These are phyloP conservation scores for Saccharomycopsis synnaedendra DNA, from an alignment of 805 yeast genomes.

Conservation along the genomic window DNA sequence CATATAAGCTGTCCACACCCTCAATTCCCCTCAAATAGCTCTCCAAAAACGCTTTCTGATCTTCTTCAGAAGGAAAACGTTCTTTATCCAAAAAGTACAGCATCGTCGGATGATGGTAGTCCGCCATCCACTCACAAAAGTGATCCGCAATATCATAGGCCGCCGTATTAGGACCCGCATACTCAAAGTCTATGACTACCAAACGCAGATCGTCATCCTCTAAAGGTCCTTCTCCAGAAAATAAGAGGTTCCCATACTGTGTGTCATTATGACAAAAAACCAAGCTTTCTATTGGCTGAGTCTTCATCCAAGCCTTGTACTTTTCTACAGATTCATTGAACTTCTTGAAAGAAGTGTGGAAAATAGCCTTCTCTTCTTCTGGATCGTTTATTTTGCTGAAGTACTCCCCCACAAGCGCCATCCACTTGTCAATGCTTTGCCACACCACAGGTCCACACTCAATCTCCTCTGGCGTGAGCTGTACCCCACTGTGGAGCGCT, in stretches of 20 bases:
- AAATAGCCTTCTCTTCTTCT: constrained; percentile 23
- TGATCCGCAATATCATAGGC: constrained; percentile 91
- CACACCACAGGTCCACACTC: constrained; percentile 56
- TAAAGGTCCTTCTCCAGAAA: constrained; percentile 34
- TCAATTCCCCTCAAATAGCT: constrained; percentile 44
- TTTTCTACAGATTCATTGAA: constrained; percentile 37
- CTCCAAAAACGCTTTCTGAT: constrained; percentile 59
- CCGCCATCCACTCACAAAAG: constrained; percentile 95
- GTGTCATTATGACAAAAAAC: constrained; percentile 95
- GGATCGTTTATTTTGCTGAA: constrained; percentile 27
- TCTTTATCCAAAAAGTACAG: constrained; percentile 42
- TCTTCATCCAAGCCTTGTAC: constrained; percentile 56
- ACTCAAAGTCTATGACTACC: constrained; percentile 94
- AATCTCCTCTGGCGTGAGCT: constrained; percentile 45
- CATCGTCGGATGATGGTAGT: constrained; percentile 57
- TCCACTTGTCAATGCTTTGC: constrained; percentile 66
- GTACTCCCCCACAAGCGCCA: constrained; percentile 31
- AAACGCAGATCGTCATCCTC: constrained; percentile 45
- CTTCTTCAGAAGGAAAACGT: constrained; percentile 55
- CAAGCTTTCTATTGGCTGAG: constrained; percentile 48
- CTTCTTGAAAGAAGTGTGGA: constrained; percentile 35
- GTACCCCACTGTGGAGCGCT: constrained; percentile 77
- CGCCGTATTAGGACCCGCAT: constrained; percentile 82
- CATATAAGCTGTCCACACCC: constrained; percentile 33
- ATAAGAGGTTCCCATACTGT: constrained; percentile 85